A percentile compares a stretch with the other conserved stretches of the same genome.
phyloP scores from a whole-genome alignment of 192 early-diverging fungal genomes.

The Mortierella hygrophila region DNA sequence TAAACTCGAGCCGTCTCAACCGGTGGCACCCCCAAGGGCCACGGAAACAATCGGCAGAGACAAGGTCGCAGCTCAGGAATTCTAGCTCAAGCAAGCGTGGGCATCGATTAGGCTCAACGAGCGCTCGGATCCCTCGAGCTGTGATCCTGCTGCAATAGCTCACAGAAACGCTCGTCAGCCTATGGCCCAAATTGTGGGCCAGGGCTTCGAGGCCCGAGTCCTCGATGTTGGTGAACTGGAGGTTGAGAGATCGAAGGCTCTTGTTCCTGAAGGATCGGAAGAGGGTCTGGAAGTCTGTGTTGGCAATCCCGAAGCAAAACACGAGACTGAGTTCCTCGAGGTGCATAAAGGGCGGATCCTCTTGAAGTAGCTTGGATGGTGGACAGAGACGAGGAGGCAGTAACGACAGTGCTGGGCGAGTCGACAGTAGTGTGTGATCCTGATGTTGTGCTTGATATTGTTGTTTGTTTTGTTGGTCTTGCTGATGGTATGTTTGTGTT shows the following conservation, averaged over 20 bases:
- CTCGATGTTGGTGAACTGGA: slow-evolving; percentile 53
- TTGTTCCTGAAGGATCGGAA: slow-evolving; percentile 27
- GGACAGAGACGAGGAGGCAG: neutral
- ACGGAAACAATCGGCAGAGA: slow-evolving; percentile 45
- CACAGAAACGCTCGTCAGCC: slow-evolving; percentile 23
- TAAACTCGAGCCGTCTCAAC: slow-evolving; percentile 44
- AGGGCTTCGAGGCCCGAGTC: slow-evolving; percentile 40
- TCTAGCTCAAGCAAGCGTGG: slow-evolving; percentile 34
- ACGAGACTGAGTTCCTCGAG: slow-evolving; percentile 48
- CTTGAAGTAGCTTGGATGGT: slow-evolving; percentile 16
- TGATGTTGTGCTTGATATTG: neutral
- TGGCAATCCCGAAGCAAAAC: slow-evolving; percentile 47
- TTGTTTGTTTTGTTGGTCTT: neutral
- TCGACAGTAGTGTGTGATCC: neutral
- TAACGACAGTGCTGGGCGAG: neutral
- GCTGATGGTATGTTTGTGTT: neutral
- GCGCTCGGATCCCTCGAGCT: slow-evolving; percentile 30
- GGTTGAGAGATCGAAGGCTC: slow-evolving; percentile 31
- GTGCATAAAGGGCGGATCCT: slow-evolving; percentile 23
- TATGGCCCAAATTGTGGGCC: neutral
- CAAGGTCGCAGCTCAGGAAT: slow-evolving; percentile 41
- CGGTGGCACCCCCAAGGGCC: slow-evolving; percentile 23
- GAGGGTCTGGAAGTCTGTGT: slow-evolving; percentile 30
- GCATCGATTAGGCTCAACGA: slow-evolving; percentile 22
- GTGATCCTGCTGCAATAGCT: slow-evolving; percentile 47